Conservation (phyloP, 345 rosid genomes). For the Brassica nigra region DNA sequence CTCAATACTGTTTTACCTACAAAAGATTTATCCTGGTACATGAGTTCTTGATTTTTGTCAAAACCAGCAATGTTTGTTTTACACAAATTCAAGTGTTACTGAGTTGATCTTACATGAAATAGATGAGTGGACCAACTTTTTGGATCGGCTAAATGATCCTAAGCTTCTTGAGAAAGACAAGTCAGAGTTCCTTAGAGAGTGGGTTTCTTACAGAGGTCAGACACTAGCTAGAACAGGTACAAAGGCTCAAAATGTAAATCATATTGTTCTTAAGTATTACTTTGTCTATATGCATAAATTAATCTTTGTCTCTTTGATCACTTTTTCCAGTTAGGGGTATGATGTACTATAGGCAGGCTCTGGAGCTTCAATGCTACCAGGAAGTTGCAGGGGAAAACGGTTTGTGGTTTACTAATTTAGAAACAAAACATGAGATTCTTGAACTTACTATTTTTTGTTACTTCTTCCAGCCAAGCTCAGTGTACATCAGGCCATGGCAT, state of each 20-base stretch:
- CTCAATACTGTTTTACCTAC: conserved; percentile 72
- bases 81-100: conserved; percentile 11
- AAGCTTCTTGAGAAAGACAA: conserved; percentile 36
- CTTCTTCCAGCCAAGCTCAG: conserved; percentile 51
- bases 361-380: conserved; percentile 54
- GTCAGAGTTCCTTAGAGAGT: conserved; percentile 54
- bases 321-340: conserved; percentile 44
- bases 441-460: conserved; percentile 8
- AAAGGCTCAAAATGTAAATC: neutral
- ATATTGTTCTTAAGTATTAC: conserved; percentile 2
- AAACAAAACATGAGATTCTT: neutral
- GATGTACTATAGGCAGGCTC: conserved; percentile 47
- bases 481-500: conserved; percentile 47
- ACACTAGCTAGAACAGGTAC: conserved; percentile 93
- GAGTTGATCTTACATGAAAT: conserved; percentile 26
- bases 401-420: conserved; percentile 45
- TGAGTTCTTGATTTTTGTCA: conserved; percentile 20
- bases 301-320: conserved; percentile 20
- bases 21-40: conserved; percentile 90
- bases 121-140: conserved; percentile 94
- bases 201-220: conserved; percentile 96
- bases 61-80: neutral
- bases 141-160: conserved; percentile 54
- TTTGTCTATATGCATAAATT: conserved; percentile 15
- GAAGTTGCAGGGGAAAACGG: conserved; percentile 70